Base-by-base conservation (phyloP, 805 yeast genomes). In the Kazachstania viticola region DNA sequence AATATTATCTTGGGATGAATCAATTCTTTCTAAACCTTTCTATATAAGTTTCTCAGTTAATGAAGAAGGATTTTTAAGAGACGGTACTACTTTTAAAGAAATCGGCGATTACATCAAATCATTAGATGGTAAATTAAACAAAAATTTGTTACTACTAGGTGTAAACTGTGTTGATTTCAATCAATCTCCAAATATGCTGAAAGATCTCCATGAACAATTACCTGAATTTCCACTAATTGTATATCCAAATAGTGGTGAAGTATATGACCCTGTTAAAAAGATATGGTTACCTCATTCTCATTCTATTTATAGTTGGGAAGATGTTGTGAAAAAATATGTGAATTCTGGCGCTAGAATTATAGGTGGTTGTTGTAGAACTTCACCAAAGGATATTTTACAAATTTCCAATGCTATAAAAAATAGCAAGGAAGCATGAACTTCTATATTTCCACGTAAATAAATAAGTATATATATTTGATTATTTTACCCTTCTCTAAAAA, bases 301-400 rank as follows among this genome's bases (percentile, higher is more conserved):
- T 5, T 41, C 46, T 3, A 47, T 40, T 17, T 38, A 35, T 7
- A 39, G 51, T 2, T 66, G 79, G 69, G 53, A 48, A 2, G 40
- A 49, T 4, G 54, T 58, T 16, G 64, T 64, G 2, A 33, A 45
- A 18, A 46, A 51, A 14, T 70, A 78, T 71, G 38, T 57, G 14
- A 31, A 40, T 3, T 46, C 49, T 6, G 63, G 65, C 7, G 66
- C 67, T 2, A 62, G 65, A 22, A 62, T 78, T 7, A 58, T 80
- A 33, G 91, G 91, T 7, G 88, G 87, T 3, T 80, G 88, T 52
- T 80, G 88, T 40, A 63, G 83, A 42, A 76, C 83, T 1, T 64
- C 72, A 0, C 84, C 85, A 0, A 41, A 48, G 1, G 73, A 52
- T 29, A 51, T 51, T 25, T 31, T 36, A 25, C 32, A 40, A 30